Base-by-base conservation (phyloP, 495 filamentous ascomycete genomes). In the Daldinia decipiens region DNA sequence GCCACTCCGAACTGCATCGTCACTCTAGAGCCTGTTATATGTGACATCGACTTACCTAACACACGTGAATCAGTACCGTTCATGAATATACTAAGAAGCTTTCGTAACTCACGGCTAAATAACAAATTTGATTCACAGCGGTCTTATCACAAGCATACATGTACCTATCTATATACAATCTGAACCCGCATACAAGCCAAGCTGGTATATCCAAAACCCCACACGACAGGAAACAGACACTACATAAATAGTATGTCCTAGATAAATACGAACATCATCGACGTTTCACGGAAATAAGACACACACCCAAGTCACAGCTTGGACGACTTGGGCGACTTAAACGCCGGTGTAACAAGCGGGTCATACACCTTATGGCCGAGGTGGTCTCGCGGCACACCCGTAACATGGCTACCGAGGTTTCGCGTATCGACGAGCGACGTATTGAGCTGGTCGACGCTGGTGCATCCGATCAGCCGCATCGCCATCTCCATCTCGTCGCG, bases 401-500 rank as follows among this genome's bases (percentile, higher is more conserved):
- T 87, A 52, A 81, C 84, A 73, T 98, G 95, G 66, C 87, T 87
- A 78, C 85, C 84, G 27, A 95, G 75, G 0, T 89, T 91, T 55
- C 92, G 85, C 0, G 87, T 86, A 79, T 98, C 95, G 56, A 99
- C 75, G 76, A 98, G 65, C 12, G 86, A 87, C 6, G 93, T 90
- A 63, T 89, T 93, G 58, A 99, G 80, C 59, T 99, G 90, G 38
- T 87, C 89, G 24, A 99, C 77, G 40, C 75, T 88, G 1, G 83
- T 85, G 31, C 88, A 91, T 13, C 95, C 95, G 72, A 98, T 93
- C 68, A 99, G 82, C 8, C 96, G 87, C 95, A 99, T 98, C 73
- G 92, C 92, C 95, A 98, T 97, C 84, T 95, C 94, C 90, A 99
- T 93, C 86, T 99, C 95, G 77, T 98, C 95, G 84, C 93, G 96